Percentiles rank a stretch among this genome's conserved stretches.
These are phyloP conservation scores for Metschnikowia lachancei DNA, from an alignment of 805 yeast species.

Conservation along the genomic window DNA sequence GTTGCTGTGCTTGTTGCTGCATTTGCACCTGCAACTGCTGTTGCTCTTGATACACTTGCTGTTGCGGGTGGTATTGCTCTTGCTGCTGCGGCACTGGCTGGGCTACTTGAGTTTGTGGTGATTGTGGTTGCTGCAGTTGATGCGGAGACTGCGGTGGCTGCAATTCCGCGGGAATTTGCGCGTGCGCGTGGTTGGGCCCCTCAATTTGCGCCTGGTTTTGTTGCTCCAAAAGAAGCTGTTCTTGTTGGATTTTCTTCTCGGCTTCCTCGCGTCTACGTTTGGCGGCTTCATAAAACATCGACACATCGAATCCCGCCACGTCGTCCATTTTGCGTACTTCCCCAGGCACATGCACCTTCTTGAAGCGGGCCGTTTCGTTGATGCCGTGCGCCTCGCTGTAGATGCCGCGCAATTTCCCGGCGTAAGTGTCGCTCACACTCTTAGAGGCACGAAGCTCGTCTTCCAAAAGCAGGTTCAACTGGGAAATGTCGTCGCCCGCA, in stretches of 20 bases:
- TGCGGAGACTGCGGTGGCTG: not conserved
- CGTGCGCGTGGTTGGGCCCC: not conserved
- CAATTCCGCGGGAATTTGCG: not conserved
- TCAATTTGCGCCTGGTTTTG: not conserved
- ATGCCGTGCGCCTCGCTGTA: not conserved
- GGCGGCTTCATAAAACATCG: conserved; percentile 15
- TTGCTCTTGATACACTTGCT: too few species aligned
- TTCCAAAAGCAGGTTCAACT: conserved; percentile 13
- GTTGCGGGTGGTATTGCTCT: too few species aligned
- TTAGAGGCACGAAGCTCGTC: conserved; percentile 13
- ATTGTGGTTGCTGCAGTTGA: too few species aligned
- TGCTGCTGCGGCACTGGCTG: too few species aligned
- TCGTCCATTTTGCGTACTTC: conserved; percentile 16
- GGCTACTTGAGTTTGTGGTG: too few species aligned
- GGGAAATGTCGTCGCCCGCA: conserved; percentile 7
- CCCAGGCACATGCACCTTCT: conserved; percentile 3
- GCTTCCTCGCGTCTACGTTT: conserved; percentile 16
- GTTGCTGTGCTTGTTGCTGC: too few species aligned
- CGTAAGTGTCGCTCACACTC: conserved; percentile 4
- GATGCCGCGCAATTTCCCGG: conserved; percentile 1
- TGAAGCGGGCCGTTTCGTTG: conserved; percentile 6
- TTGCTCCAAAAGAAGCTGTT: conserved; percentile 3
- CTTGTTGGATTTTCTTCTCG: conserved; percentile 6
- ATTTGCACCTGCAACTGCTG: too few species aligned
- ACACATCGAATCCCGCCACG: conserved; percentile 17